phyloP scores from a whole-genome alignment of 495 filamentous ascomycete species.

The Gamarada debralockiae region DNA sequence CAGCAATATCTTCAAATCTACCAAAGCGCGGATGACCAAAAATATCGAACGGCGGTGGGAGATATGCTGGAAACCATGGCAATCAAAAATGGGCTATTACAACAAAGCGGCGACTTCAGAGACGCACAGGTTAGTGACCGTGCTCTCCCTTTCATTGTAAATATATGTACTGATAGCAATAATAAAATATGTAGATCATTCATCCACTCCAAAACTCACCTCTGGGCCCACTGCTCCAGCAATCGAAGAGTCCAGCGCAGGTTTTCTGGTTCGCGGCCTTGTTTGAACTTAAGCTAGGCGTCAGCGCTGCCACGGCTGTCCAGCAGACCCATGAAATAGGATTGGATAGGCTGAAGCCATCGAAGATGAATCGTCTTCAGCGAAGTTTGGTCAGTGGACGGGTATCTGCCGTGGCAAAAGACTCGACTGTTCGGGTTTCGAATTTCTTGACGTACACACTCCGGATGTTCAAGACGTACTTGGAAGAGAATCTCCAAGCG shows the following conservation, averaged over 20 bases:
- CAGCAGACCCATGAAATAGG: constrained; percentile 31
- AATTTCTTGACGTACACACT: constrained; percentile 36
- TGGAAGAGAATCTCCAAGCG: constrained; percentile 23
- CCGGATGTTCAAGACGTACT: constrained; percentile 29
- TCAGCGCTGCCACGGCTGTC: constrained; percentile 28
- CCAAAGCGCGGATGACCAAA: constrained; percentile 5
- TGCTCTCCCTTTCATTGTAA: constrained; percentile 18
- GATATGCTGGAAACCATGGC: constrained; percentile 13
- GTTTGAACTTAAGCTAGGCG: constrained; percentile 48
- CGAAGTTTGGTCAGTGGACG: constrained; percentile 56
- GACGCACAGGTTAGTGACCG: constrained; percentile 47
- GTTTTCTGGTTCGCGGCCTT: constrained; percentile 41
- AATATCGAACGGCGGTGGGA: constrained; percentile 14
- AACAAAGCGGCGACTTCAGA: constrained; percentile 22
- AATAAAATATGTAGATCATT: constrained; percentile 45
- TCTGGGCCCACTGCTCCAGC: constrained; percentile 39
- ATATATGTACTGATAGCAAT: constrained; percentile 32
- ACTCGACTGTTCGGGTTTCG: constrained; percentile 52
- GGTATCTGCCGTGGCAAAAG: constrained; percentile 57
- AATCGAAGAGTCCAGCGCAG: constrained; percentile 24
- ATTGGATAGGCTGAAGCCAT: constrained; percentile 45
- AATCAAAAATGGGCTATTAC: constrained; percentile 26
- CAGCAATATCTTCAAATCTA: constrained; percentile 10
- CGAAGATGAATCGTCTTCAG: constrained; percentile 64
- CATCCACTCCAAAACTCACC: constrained; percentile 63